Evolutionary conservation across 2,329 filamentous ascomycete species (phyloP).

Genomic region (Talaromyces piceae): DNA sequence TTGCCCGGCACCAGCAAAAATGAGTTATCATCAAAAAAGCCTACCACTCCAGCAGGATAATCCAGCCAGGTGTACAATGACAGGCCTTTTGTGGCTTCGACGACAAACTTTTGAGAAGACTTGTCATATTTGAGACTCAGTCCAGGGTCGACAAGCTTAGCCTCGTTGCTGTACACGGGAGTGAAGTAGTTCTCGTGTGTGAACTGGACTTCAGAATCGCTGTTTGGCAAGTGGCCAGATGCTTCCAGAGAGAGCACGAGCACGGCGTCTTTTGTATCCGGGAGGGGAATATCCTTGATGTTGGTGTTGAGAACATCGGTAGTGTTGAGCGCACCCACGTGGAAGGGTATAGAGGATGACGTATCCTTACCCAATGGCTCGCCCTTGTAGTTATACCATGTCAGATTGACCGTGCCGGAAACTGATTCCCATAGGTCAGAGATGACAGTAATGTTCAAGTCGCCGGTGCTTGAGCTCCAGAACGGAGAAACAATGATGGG

Average conservation of each 20-base stretch:
- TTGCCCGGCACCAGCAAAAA: slow-evolving; percentile 45
- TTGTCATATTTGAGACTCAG: slow-evolving; percentile 32
- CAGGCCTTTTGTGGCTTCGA: slow-evolving; percentile 42
- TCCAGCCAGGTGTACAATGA: slow-evolving; percentile 52
- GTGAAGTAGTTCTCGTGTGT: slow-evolving; percentile 47
- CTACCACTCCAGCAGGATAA: slow-evolving; percentile 42
- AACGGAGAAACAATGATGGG: slow-evolving; percentile 54
- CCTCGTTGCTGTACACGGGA: slow-evolving; percentile 38
- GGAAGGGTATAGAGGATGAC: slow-evolving; percentile 29
- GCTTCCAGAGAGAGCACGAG: slow-evolving; percentile 41
- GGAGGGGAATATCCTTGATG: slow-evolving; percentile 26
- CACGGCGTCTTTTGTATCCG: slow-evolving; percentile 31
- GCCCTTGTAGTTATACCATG: slow-evolving; percentile 48
- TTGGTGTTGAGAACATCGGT: slow-evolving; percentile 40
- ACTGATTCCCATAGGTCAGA: slow-evolving; percentile 51
- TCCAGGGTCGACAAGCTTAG: slow-evolving; percentile 44
- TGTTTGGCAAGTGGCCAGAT: slow-evolving; percentile 42
- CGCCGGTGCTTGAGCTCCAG: slow-evolving; percentile 44
- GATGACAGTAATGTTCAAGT: slow-evolving; percentile 48
- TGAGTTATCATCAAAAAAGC: slow-evolving; percentile 48
- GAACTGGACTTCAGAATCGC: slow-evolving; percentile 30
- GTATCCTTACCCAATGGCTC: slow-evolving; percentile 32
- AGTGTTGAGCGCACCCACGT: slow-evolving; percentile 46
- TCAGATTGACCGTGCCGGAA: slow-evolving; percentile 40
- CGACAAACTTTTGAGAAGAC: slow-evolving; percentile 33